Evolutionary conservation across 2,329 filamentous ascomycete species (phyloP).

Genomic region (Aureobasidium sp.): DNA sequence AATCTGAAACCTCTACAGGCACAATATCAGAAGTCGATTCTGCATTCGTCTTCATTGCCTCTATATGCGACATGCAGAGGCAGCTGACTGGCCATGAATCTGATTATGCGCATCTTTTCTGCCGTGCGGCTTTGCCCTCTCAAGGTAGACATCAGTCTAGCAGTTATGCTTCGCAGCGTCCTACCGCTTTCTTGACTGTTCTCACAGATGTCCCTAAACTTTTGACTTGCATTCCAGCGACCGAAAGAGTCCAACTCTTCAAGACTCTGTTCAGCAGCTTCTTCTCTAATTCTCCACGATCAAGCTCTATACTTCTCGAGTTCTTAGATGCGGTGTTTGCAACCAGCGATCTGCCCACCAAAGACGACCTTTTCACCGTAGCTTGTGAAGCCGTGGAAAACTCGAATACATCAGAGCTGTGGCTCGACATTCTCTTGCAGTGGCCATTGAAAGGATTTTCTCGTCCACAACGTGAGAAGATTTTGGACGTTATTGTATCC

Average conservation of each 20-base stretch:
- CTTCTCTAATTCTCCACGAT: not conserved
- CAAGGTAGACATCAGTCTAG: not conserved
- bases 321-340: slow-evolving; percentile 4
- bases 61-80: slow-evolving; percentile 14
- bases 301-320: not conserved
- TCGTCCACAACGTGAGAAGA: slow-evolving; percentile 15
- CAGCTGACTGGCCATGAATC: not conserved
- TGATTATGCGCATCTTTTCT: not conserved
- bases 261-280: not conserved
- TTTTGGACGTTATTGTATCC: slow-evolving; percentile 8
- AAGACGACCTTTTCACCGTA: slow-evolving; percentile 1
- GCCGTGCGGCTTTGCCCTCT: not conserved
- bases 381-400: not conserved
- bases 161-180: not conserved
- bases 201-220: not conserved
- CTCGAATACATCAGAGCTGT: not conserved
- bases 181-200: slow-evolving; percentile 3
- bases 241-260: not conserved
- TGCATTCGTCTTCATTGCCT: slow-evolving; percentile 12
- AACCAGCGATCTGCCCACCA: not conserved
- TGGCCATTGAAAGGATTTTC: slow-evolving; percentile 13
- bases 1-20: not conserved
- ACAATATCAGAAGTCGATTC: slow-evolving; percentile 1
- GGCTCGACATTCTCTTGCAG: not conserved
- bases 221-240: not conserved